Conservation (phyloP, 805 yeast species). For the Wickerhamiella sorbophila region DNA sequence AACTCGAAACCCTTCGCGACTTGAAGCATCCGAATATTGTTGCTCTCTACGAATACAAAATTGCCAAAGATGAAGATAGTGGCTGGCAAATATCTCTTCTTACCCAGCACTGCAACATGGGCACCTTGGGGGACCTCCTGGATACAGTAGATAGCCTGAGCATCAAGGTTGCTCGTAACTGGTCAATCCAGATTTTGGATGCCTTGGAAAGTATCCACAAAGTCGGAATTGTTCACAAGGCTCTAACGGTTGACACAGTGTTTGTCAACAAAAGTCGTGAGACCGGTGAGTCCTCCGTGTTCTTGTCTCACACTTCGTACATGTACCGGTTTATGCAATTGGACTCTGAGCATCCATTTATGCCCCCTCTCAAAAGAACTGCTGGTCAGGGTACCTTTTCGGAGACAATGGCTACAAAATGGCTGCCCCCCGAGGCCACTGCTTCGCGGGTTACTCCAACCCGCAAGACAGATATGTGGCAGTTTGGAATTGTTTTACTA, state of each 20-base stretch:
- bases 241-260: slow-evolving; percentile 47
- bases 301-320: slow-evolving; percentile 19
- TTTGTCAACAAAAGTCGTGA: slow-evolving; percentile 37
- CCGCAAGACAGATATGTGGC: slow-evolving; percentile 87
- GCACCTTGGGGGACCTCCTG: slow-evolving; percentile 49
- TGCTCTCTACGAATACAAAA: slow-evolving; percentile 55
- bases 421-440: slow-evolving; percentile 68
- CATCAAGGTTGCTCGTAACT: slow-evolving; percentile 64
- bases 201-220: slow-evolving; percentile 76
- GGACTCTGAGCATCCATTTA: slow-evolving; percentile 24
- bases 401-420: slow-evolving; percentile 18
- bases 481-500: slow-evolving; percentile 64
- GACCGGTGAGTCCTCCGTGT: slow-evolving; percentile 32
- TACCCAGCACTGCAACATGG: slow-evolving; percentile 46
- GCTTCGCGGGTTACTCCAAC: slow-evolving; percentile 35
- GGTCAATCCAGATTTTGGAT: slow-evolving; percentile 79
- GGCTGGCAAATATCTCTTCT: slow-evolving; percentile 58
- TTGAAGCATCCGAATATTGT: slow-evolving; percentile 54
- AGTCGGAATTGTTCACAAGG: slow-evolving; percentile 65
- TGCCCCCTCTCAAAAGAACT: background rate
- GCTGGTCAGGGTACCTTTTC: background rate
- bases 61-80: slow-evolving; percentile 24
- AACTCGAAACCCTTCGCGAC: slow-evolving; percentile 46
- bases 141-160: slow-evolving; percentile 53
- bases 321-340: slow-evolving; percentile 20